phyloP scores from a whole-genome alignment of 768 basidiomycete genomes.

The Cubamyces lactineus region DNA sequence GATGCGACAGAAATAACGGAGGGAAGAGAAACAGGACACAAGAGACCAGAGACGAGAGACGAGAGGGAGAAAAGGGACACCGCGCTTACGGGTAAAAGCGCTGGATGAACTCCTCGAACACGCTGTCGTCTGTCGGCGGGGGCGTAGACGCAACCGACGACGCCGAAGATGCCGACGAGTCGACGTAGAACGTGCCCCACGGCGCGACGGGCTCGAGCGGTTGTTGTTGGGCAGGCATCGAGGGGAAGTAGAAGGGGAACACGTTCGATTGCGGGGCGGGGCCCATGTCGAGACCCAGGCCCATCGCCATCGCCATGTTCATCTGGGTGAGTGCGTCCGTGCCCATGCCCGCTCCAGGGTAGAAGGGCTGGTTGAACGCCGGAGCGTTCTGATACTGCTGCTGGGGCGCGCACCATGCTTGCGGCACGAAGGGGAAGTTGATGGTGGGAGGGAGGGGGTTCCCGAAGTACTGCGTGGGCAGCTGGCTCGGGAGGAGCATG shows the following conservation, averaged over 20 bases:
- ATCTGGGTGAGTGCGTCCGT: background rate
- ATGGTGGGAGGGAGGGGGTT: no score
- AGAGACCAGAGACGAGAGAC: no score
- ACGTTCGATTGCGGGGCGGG: background rate
- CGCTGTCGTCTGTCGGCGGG: background rate
- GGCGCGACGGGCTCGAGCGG: background rate
- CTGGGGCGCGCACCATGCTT: background rate
- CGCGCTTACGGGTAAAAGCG: background rate
- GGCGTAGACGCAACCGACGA: background rate
- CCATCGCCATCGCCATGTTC: background rate
- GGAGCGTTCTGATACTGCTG: background rate
- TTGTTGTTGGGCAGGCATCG: background rate
- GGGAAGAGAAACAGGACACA: background rate
- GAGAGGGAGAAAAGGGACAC: background rate
- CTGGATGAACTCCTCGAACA: background rate
- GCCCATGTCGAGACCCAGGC: background rate
- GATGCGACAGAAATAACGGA: background rate
- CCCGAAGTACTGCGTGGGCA: background rate
- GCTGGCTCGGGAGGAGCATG: conserved; percentile 8
- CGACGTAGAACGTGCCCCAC: background rate
- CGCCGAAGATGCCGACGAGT: background rate
- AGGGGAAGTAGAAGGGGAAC: background rate
- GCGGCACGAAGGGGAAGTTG: background rate
- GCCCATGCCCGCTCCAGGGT: background rate
- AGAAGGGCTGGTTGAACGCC: background rate